Evolutionary conservation across 1,139 yeast species (phyloP), one percentile per base, ranked within the genome.

Genomic region (Blastobotrys buckinghamii): DNA sequence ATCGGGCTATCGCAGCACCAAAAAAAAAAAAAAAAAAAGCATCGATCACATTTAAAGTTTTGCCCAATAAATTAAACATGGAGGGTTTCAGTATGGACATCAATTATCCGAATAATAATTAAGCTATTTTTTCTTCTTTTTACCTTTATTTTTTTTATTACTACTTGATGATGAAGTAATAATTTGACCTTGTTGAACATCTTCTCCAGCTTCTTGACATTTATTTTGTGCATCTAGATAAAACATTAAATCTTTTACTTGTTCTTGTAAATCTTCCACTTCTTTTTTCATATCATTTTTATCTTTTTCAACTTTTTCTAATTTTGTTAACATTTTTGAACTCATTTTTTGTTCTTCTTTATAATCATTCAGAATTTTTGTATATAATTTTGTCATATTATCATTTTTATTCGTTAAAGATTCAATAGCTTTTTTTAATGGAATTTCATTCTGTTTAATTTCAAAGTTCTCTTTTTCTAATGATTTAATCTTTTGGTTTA

Each of bases 211-310:
- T 60, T 81, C 76, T 57, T 81, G 77, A 58, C 87, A 76, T 64
- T 82, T 84, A 50, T 81, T 84, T 60, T 78, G 85, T 2, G 85
- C 76, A 53, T 85, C 94, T 46, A 88, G 69, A 61, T 74, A 86
- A 55, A 86, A 84, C 96, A 88, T 85, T 50, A 89, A 66, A 63
- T 89, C 96, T 36, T 75, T 77, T 2, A 84, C 80, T 63, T 87
- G 94, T 22, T 64, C 65, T 30, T 78, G 81, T 49, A 76, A 70
- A 3, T 58, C 59, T n/a, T 64, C 62, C 39, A 73, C 73, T 39
- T 73, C 70, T 9, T 63, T 59, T 10, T 71, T 66, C 9, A 82
- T 55, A 48, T 60, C 70, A 38, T 80, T 84, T 6, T 86, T 63
- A 56, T 84, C 84, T 20, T 70, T 67, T 1, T 81, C 73, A 37